A percentile compares a stretch with the other conserved stretches of the same genome.
phyloP scores from a whole-genome alignment of 306 rosid species.

The cucumber (Cucumis sativus) region DNA sequence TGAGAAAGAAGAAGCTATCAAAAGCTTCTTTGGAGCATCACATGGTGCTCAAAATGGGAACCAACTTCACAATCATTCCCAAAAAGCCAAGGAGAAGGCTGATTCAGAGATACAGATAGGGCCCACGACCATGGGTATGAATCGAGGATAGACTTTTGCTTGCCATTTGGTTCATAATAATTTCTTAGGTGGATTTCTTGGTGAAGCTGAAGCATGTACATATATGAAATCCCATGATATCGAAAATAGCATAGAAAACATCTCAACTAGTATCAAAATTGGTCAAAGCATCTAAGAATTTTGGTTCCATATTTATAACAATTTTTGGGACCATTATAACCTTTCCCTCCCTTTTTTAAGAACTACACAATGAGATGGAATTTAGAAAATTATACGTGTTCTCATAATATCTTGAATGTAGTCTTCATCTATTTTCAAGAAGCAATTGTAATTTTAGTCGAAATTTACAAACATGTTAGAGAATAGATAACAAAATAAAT shows the following conservation, averaged over 20 bases:
- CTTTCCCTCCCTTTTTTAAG: neutral
- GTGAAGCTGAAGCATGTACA: neutral
- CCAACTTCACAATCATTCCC: neutral
- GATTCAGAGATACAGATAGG: neutral
- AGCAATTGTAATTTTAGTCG: no score
- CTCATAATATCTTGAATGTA: no score
- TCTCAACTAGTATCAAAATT: neutral
- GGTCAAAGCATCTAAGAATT: neutral
- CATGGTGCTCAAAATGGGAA: neutral
- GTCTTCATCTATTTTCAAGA: no score
- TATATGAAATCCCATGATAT: neutral
- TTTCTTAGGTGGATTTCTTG: neutral
- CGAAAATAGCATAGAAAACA: neutral
- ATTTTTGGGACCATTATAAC: neutral
- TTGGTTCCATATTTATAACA: neutral
- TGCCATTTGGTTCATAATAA: neutral
- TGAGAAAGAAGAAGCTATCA: slow-evolving; percentile 78
- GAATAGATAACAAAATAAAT: no score
- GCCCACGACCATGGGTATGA: neutral
- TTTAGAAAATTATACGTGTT: neutral
- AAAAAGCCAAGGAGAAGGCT: neutral
- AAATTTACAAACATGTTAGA: no score
- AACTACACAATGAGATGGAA: neutral
- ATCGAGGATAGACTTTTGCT: neutral
- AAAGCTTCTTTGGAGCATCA: slow-evolving; percentile 31